Base-by-base conservation (phyloP, 371 early-diverging fungal species). In the Apophysomyces variabilis region DNA sequence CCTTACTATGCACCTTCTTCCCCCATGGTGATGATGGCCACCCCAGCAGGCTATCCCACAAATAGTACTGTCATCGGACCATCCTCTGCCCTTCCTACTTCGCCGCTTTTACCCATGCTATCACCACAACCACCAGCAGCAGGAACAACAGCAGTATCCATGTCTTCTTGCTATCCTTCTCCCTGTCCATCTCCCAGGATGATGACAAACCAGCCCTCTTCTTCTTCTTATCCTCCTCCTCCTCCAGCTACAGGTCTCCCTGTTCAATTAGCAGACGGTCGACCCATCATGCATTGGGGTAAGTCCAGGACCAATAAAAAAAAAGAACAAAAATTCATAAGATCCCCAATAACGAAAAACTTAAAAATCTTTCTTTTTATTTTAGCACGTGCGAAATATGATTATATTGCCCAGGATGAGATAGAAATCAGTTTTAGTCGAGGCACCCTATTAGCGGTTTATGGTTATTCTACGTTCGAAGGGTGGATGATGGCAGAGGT, bases 271-370 rank as follows among this genome's bases (percentile, higher is more conserved):
- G 64, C 72, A 4, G 79, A 82, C 61, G 77, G 78, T n/a, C 62
- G 68, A 38, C 72, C 74, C 1, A 67, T 81, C 32, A 50, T 68
- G 45, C 73, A 68, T 57, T 78, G 79, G 82, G 78, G 82, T 76
- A 74, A 78, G 57, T 46, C n/a, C 8, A 37, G 5, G 32, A 12
- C 8, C 9, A 6, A 14, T 18, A 44, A 44, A 56, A 58, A 38
- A 46, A 9, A 58, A 43, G 16, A 39, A 44, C 11, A 18, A n/a
- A 3, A 18, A 45, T 13, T 35, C 36, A 57, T 54, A 26, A 26
- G 26, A 26, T 26, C 26, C 26, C 26, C 26, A 26, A 26, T 26
- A 26, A 21, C n/a, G 5, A 38, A 16, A 32, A 63, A 21, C 58
- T 47, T 14, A 44, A 54, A 13, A 14, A 41, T 59, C 32, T 64